phyloP scores from a whole-genome alignment of 2,329 filamentous ascomycete species.

The Cladophialophora immunda region DNA sequence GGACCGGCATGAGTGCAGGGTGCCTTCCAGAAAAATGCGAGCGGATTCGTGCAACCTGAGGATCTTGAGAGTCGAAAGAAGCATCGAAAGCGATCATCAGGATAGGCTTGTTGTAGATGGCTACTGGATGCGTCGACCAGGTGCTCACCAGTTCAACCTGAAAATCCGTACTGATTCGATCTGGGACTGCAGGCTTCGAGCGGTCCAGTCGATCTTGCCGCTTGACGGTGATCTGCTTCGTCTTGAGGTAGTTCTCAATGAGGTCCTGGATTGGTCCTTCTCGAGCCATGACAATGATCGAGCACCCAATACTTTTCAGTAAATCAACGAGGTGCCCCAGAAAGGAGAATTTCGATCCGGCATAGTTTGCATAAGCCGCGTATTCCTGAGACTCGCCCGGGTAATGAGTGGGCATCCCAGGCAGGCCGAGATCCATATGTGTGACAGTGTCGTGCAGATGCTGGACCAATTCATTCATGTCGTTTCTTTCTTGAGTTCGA shows the following conservation, averaged over 20 bases:
- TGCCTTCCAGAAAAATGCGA: slow-evolving; percentile 46
- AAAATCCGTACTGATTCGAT: slow-evolving; percentile 40
- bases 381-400: slow-evolving; percentile 48
- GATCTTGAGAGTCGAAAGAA: slow-evolving; percentile 51
- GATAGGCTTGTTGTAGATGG: slow-evolving; percentile 45
- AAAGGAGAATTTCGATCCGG: slow-evolving; percentile 56
- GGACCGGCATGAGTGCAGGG: slow-evolving; percentile 50
- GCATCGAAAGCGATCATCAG: slow-evolving; percentile 56
- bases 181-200: slow-evolving; percentile 32
- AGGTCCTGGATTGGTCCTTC: slow-evolving; percentile 48
- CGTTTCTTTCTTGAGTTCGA: slow-evolving; percentile 40
- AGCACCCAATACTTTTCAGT: slow-evolving; percentile 46
- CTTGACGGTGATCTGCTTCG: slow-evolving; percentile 48
- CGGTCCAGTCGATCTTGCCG: slow-evolving; percentile 41
- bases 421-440: slow-evolving; percentile 56
- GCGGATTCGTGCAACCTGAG: slow-evolving; percentile 51
- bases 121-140: slow-evolving; percentile 48
- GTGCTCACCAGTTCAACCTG: slow-evolving; percentile 48
- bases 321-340: slow-evolving; percentile 53
- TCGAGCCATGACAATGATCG: slow-evolving; percentile 51
- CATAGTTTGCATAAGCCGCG: slow-evolving; percentile 57
- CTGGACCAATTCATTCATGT: slow-evolving; percentile 48
- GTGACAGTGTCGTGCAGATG: slow-evolving; percentile 53
- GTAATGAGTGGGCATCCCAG: slow-evolving; percentile 48
- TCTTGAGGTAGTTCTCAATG: slow-evolving; percentile 53